Base-by-base conservation (phyloP, 495 filamentous ascomycete species). In the Astrothelium macrocarpum region DNA sequence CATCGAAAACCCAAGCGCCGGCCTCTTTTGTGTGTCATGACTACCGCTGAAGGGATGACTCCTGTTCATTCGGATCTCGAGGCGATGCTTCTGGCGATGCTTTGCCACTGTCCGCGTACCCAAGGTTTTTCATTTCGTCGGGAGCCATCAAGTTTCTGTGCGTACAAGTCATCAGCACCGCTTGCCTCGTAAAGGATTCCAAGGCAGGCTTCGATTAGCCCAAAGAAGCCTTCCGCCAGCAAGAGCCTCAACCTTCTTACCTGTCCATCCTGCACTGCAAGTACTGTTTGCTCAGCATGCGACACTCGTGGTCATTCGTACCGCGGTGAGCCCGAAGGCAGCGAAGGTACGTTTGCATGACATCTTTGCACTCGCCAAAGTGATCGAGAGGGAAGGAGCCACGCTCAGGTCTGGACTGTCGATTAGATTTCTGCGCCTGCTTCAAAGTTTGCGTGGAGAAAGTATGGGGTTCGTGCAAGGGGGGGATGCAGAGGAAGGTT, bases 381-480 rank as follows among this genome's bases (percentile, higher is more conserved):
- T 96, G 93, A 72, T 98, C 94, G 53, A 98, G 85, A 26, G 94
- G 94, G 71, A 98, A 98, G 73, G 90, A 95, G 53, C 94, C 94
- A 62, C 94, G 88, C 74, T 98, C 90, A 0, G 94, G 94, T 59
- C 91, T 95, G 67, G 53, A 43, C 14, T 23, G 36, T 31, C 18
- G 29, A 65, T 39, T 14, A 53, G 61, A 28, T 25, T 67, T 23
- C 56, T 18, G 64, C 63, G 46, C 26, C 20, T 36, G 65, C 61
- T 59, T 34, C 59, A 53, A 66, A 53, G 59, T 64, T 25, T 43
- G 11, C 61, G 62, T 39, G 29, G 29, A 29, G 12, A 16, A 29
- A 29, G 32, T 56, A n/a, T 25, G 12, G 25, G 39, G 61, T 2
- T 0, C 18, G 26, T 29, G 20, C 26, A 26, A 60, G 11, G 34